Evolutionary conservation across 176 grass and related monocot species (phyloP).

Genomic region (Avena atlantica): DNA sequence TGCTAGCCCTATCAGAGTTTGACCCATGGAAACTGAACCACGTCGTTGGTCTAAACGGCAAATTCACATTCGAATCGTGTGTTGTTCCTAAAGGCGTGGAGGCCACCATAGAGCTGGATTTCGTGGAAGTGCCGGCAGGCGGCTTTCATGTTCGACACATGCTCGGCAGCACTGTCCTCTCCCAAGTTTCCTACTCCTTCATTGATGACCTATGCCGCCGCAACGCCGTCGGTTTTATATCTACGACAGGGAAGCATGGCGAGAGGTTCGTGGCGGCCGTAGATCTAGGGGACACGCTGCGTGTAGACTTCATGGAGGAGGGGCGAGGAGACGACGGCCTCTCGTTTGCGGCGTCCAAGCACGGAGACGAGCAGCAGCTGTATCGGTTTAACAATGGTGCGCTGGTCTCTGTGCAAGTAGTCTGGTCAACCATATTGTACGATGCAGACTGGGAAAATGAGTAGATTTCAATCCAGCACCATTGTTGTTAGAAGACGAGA

Average conservation of each 20-base stretch:
- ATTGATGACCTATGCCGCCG: neutral
- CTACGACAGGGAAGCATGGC: neutral
- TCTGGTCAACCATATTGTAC: slow-evolving; percentile 19
- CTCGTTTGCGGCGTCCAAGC: neutral
- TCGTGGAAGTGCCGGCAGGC: neutral
- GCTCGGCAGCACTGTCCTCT: neutral
- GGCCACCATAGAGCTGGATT: slow-evolving; percentile 21
- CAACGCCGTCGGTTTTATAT: neutral
- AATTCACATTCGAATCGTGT: neutral
- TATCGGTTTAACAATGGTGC: slow-evolving; percentile 27
- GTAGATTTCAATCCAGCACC: neutral
- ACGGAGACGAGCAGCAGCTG: neutral
- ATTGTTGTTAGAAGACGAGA: neutral
- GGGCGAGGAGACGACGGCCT: neutral
- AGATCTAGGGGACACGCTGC: neutral
- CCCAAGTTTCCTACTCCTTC: neutral
- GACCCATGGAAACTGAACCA: neutral
- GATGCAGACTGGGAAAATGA: neutral
- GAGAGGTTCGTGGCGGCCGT: neutral
- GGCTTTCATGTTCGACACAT: neutral
- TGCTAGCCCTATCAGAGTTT: neutral
- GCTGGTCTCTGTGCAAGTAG: neutral
- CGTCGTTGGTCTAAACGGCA: neutral
- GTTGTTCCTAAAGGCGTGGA: neutral
- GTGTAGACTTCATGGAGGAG: slow-evolving; percentile 14